Conservation (phyloP, 1,139 yeast genomes). For the Blastobotrys malaysiensis region DNA sequence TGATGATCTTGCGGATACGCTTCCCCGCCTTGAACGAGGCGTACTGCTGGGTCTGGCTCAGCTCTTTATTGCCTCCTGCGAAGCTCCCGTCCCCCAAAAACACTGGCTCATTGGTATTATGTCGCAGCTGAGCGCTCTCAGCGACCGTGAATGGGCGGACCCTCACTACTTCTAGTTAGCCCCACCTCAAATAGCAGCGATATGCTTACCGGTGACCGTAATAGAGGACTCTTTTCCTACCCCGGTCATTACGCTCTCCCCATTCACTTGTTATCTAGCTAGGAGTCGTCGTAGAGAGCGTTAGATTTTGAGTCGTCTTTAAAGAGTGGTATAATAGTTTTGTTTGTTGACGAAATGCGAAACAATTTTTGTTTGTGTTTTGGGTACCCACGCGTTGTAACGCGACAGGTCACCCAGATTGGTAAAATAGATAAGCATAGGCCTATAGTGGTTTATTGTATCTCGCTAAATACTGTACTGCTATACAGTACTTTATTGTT, state of each 20-base stretch:
- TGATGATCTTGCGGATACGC: constrained; percentile 58
- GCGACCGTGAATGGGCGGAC: constrained; percentile 74
- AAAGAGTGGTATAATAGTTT: no score
- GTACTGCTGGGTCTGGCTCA: constrained; percentile 21
- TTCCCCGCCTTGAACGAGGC: constrained; percentile 10
- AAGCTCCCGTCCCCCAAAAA: constrained; percentile 57
- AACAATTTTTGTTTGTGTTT: neutral
- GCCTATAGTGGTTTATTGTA: no score
- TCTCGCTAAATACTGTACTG: no score
- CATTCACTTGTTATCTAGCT: neutral
- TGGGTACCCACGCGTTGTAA: neutral
- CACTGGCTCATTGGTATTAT: constrained; percentile 30
- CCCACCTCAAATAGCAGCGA: neutral
- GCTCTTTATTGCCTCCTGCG: constrained; percentile 19
- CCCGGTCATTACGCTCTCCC: neutral
- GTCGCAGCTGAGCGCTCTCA: constrained; percentile 44
- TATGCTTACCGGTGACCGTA: constrained; percentile 54
- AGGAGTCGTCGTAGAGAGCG: neutral
- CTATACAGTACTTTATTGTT: no score
- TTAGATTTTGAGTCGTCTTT: no score
- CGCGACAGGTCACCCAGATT: neutral
- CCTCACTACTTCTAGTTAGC: constrained; percentile 35
- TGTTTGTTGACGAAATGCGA: neutral
- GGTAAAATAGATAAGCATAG: neutral
- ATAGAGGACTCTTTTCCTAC: constrained; percentile 55